Evolutionary conservation across 345 rosid species (phyloP).

Genomic region (Nephelium lappaceum): DNA sequence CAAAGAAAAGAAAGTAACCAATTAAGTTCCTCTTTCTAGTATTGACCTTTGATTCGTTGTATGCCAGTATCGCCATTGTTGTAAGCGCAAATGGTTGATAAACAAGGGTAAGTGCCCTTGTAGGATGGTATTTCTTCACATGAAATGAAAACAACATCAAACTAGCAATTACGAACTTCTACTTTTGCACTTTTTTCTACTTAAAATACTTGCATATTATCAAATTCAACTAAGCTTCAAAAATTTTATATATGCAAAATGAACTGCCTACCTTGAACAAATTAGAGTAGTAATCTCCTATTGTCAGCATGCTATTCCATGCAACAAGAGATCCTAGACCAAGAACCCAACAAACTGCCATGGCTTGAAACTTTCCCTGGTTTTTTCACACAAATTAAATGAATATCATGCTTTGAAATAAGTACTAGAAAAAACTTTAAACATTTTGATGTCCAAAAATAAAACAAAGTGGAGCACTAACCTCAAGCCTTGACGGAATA

Average conservation of each 20-base stretch:
- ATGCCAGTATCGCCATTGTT: slow-evolving; percentile 62
- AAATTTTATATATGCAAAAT: neutral
- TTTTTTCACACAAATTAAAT: neutral
- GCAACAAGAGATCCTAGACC: slow-evolving; percentile 79
- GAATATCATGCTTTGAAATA: neutral
- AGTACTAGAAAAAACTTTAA: neutral
- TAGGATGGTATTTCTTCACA: slow-evolving; percentile 80
- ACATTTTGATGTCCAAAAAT: neutral
- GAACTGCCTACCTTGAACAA: slow-evolving; percentile 57
- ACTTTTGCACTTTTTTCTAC: neutral
- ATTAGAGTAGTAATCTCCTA: slow-evolving; percentile 72
- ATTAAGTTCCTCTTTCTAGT: slow-evolving; percentile 66
- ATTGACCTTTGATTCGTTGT: slow-evolving; percentile 66
- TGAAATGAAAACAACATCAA: slow-evolving; percentile 10
- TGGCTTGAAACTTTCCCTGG: slow-evolving; percentile 72
- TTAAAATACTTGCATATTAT: neutral
- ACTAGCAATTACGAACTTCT: neutral
- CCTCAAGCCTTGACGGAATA: slow-evolving; percentile 45
- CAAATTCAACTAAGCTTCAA: neutral
- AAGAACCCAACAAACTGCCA: slow-evolving; percentile 71
- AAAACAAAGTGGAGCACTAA: slow-evolving; percentile 24
- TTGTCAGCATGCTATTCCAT: slow-evolving; percentile 86
- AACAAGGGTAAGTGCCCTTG: slow-evolving; percentile 80
- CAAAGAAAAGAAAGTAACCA: slow-evolving; percentile 67
- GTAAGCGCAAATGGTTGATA: slow-evolving; percentile 80